Conservation (phyloP, 345 rosid species). For the Odontarrhena argentea region DNA sequence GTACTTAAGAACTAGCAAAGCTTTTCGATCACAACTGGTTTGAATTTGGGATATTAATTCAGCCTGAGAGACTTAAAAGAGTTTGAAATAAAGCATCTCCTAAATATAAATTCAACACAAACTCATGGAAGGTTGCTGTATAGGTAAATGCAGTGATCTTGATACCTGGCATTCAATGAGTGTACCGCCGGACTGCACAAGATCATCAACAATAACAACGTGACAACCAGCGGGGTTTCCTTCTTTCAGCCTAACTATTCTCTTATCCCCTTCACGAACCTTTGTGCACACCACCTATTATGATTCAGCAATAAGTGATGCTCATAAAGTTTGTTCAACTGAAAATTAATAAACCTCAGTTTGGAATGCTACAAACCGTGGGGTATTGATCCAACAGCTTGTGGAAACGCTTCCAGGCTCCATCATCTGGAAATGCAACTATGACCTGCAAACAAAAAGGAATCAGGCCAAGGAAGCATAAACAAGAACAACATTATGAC, state of each 20-base stretch:
- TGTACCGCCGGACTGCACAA: slow-evolving; percentile 98
- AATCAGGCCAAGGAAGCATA: neutral
- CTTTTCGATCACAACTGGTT: neutral
- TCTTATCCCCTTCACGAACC: slow-evolving; percentile 94
- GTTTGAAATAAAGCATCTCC: neutral
- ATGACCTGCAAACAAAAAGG: slow-evolving; percentile 54
- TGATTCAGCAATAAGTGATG: slow-evolving; percentile 33
- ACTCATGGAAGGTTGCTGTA: neutral
- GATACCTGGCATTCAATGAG: slow-evolving; percentile 96
- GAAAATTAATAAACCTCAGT: neutral
- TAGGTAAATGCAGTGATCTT: neutral
- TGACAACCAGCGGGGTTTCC: slow-evolving; percentile 90
- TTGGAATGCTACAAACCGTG: slow-evolving; percentile 50
- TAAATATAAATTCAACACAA: neutral
- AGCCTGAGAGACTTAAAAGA: neutral
- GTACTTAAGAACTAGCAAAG: neutral
- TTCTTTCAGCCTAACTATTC: slow-evolving; percentile 89
- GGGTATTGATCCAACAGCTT: slow-evolving; percentile 84
- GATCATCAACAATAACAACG: slow-evolving; percentile 93
- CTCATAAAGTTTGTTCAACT: neutral
- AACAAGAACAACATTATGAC: neutral
- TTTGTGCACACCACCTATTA: slow-evolving; percentile 87
- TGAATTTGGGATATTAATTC: neutral
- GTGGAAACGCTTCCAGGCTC: slow-evolving; percentile 99
- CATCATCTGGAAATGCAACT: slow-evolving; percentile 98